These are phyloP conservation scores for Colletotrichum godetiae DNA, from an alignment of 2,329 filamentous ascomycete species.

Conservation along the genomic window DNA sequence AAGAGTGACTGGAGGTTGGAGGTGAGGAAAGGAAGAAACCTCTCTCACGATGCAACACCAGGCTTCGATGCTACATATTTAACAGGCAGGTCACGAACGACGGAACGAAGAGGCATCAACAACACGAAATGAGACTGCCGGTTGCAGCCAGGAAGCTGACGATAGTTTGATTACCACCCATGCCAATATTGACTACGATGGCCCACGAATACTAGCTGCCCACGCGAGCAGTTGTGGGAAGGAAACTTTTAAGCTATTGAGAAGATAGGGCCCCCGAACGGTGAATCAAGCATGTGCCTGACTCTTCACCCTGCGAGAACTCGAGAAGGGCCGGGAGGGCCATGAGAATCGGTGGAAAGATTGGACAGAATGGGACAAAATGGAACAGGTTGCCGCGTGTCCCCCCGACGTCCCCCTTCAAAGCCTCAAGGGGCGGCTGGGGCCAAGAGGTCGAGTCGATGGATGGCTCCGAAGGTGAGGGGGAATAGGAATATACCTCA, in stretches of 20 bases:
- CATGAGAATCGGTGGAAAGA: neutral
- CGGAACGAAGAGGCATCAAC: neutral
- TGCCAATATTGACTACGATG: slow-evolving; percentile 12
- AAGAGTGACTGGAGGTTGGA: neutral
- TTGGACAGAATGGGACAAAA: neutral
- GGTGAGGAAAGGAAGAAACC: slow-evolving; percentile 8
- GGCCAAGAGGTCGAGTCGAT: neutral
- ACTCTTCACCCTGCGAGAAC: slow-evolving; percentile 17
- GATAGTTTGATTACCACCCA: slow-evolving; percentile 23
- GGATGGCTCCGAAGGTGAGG: neutral
- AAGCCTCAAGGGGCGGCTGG: neutral
- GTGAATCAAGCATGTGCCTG: slow-evolving; percentile 4
- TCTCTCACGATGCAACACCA: neutral
- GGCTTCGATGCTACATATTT: slow-evolving; percentile 14
- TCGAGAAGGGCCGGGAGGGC: neutral
- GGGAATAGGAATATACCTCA: neutral
- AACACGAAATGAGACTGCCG: slow-evolving; percentile 3
- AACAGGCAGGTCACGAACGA: neutral
- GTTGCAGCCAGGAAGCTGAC: neutral
- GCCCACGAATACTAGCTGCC: neutral
- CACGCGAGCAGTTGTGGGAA: neutral
- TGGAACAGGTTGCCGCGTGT: neutral
- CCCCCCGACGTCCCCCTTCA: neutral
- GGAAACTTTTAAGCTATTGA: slow-evolving; percentile 21
- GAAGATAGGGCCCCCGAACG: neutral